A percentile compares a stretch with the other conserved stretches of the same genome.
Evolutionary conservation across 768 basidiomycete genomes (phyloP).

Genomic region (Auricularia cornea): DNA sequence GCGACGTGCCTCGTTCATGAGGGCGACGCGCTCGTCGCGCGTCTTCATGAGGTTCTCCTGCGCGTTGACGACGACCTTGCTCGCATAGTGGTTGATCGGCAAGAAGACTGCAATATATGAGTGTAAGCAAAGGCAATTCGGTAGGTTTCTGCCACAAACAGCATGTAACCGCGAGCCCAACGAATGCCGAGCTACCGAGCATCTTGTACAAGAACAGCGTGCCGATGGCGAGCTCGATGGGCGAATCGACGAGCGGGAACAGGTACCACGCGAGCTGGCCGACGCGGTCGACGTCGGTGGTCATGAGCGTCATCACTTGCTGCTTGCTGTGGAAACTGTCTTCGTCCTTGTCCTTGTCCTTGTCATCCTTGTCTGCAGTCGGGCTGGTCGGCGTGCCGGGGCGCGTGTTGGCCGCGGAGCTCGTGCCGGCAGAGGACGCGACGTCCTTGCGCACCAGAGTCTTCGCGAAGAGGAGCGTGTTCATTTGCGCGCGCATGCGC

Average conservation of each 20-base stretch:
- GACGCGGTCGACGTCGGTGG: slow-evolving; percentile 86
- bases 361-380: slow-evolving; percentile 38
- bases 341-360: slow-evolving; percentile 39
- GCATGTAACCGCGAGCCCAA: slow-evolving; percentile 16
- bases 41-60: slow-evolving; percentile 89
- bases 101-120: slow-evolving; percentile 27
- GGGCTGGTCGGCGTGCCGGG: slow-evolving; percentile 1
- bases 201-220: slow-evolving; percentile 68
- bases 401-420: slow-evolving; percentile 34
- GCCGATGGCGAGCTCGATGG: slow-evolving; percentile 70
- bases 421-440: slow-evolving; percentile 31
- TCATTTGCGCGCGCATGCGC: slow-evolving; percentile 64
- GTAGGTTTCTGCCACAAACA: too few relatives aligned
- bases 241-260: slow-evolving; percentile 69
- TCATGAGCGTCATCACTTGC: slow-evolving; percentile 95
- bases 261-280: slow-evolving; percentile 77
- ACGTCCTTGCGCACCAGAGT: slow-evolving; percentile 80
- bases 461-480: slow-evolving; percentile 78
- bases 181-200: slow-evolving; percentile 41
- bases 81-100: slow-evolving; percentile 78
- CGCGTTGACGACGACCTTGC: slow-evolving; percentile 65
- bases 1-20: slow-evolving; percentile 67
- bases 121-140: too few relatives aligned
- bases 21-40: slow-evolving; percentile 77
- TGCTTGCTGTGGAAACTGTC: slow-evolving; percentile 45